Evolutionary conservation across 116 monocot genomes (phyloP), one percentile per base, ranked within the genome.

Genomic region (Zostera marina): DNA sequence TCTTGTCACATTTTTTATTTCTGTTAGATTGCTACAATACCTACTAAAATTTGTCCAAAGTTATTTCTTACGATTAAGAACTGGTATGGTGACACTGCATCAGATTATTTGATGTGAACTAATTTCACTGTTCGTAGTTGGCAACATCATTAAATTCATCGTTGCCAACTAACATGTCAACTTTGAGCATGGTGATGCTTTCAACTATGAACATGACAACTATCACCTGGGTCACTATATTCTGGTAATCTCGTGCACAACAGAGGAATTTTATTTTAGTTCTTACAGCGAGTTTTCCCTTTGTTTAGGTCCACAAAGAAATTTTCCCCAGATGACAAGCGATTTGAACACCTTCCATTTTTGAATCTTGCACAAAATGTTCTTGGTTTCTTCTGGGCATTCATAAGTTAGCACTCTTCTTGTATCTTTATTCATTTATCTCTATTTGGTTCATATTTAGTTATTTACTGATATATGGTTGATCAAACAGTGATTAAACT

Each of bases 311-410:
- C 94, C 10, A 94, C 94, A n/a, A 94, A 94, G 76, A 67, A 69
- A 52, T 94, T 94, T 44, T 76, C 84, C 11, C 82, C 79, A 15
- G 85, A 94, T 44, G 81, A 69, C 44, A 79, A 66, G 58, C 70
- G 94, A 32, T 94, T 94, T 67, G 88, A 88, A 70, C 94, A 94
- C 70, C 85, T 94, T 39, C 54, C 94, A 32, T 88, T 94, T 77
- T 67, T 94, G 72, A 94, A 94, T 54, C 80, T 94, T 20, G 94
- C 94, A 12, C 94, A 94, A 65, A 94, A 85, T 72, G 85, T 88
- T 52, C 69, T 94, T 46, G 88, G 94, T 68, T 80, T 85, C 63
- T 8, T 94, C 40, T 94, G 94, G 88, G 88, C 94, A 2, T 73
- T 84, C 23, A 80, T 94, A 41, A 88, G 94, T 94, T 68, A 79